Evolutionary conservation across 495 filamentous ascomycete species (phyloP), one percentile per base, ranked within the genome.

Genomic region (Hypoxylon fuscum): DNA sequence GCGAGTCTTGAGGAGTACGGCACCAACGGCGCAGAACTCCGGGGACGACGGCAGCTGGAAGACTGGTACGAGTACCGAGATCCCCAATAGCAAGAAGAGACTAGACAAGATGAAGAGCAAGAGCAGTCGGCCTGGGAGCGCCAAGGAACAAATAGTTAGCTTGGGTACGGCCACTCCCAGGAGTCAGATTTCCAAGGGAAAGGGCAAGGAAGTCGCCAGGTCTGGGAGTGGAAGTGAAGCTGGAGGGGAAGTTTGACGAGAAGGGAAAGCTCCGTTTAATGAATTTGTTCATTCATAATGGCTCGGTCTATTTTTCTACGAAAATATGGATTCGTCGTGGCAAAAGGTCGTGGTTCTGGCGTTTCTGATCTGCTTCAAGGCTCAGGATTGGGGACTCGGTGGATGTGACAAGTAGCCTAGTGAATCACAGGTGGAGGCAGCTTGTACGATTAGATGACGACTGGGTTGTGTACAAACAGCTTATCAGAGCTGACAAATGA

Each of bases 1-100:
- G 60, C 89, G 90, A 66, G 88, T 87, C 14, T 71, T 87, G 73
- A 71, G 82, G 48, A 75, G 59, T n/a, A 64, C 70, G 12, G 71
- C 61, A 20, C 72, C 79, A 0, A 76, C 72, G 18, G 76, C 77
- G 29, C 78, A 78, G 41, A 79, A 72, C 25, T 74, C 76, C 5
- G 75, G 69, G 8, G 75, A 76, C 10, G 79, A 77, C 6, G 55
- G 43, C 6, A 69, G 69, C 11, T 59, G 58, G n/a, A 62, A 44
- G 14, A 64, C 64, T 7, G 61, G 32, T 38, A 51, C 59, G 2
- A 63, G 65, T n/a, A 50, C 59, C 20, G 49, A 52, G 14, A 48
- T 68, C 38, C 40, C 62, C 2, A 69, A 69, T 25, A 25, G 49
- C 1, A 70, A 44, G 29, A 69, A 21, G 34, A 55, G n/a, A 23